Conservation (phyloP, 1,284 basidiomycete species). For the Porodaedalea pini region DNA sequence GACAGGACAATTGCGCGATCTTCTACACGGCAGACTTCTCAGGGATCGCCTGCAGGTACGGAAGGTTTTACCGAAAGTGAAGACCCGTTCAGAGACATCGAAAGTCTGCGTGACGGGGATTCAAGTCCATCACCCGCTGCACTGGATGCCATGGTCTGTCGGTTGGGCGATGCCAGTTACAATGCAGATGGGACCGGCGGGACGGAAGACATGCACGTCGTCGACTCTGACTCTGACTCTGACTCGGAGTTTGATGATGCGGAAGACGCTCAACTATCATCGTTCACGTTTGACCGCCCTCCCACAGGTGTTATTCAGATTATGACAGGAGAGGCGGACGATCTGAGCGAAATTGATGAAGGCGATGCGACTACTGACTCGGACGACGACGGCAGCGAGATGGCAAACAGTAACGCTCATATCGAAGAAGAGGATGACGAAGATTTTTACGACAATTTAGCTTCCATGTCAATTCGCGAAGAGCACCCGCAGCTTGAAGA, state of each 20-base stretch:
- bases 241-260: constrained; percentile 44
- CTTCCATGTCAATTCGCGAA: constrained; percentile 17
- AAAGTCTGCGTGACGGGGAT: constrained; percentile 69
- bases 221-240: constrained; percentile 25
- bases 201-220: constrained; percentile 46
- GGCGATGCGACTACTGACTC: constrained; percentile 43
- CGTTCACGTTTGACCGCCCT: constrained; percentile 67
- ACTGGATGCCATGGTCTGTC: constrained; percentile 7
- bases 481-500: background rate
- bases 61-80: constrained; percentile 52
- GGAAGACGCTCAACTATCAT: constrained; percentile 62
- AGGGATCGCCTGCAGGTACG: constrained; percentile 23
- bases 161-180: constrained; percentile 22
- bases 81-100: constrained; percentile 85
- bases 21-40: background rate
- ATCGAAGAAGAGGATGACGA: constrained; percentile 17
- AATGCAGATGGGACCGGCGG: constrained; percentile 32
- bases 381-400: constrained; percentile 28
- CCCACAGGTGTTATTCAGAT: constrained; percentile 46
- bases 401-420: constrained; percentile 13
- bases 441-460: constrained; percentile 9
- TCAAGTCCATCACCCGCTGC: constrained; percentile 23
- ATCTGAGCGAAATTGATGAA: constrained; percentile 34
- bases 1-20: constrained; percentile 26
- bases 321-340: constrained; percentile 35